These are phyloP conservation scores for Ophiocordyceps polyrhachis-furcata DNA, from an alignment of 2,329 filamentous ascomycete species.

Conservation along the genomic window DNA sequence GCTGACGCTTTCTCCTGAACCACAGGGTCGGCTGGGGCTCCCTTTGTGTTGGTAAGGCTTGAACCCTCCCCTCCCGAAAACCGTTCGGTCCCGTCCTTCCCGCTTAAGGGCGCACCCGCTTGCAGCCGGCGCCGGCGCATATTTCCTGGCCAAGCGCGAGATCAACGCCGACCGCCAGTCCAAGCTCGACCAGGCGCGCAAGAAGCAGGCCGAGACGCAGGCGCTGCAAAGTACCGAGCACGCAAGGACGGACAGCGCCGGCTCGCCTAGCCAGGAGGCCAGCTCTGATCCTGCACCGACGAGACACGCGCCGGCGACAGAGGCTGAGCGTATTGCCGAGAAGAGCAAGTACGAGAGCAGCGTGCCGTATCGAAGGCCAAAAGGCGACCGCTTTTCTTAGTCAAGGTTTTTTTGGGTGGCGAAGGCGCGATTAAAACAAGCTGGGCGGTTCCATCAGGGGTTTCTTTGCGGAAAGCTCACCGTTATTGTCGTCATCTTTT, in stretches of 20 bases:
- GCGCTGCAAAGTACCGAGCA: constrained; percentile 28
- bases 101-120: constrained; percentile 2
- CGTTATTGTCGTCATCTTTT: too few species aligned
- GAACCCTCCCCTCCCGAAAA: background rate
- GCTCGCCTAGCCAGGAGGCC: constrained; percentile 53
- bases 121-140: constrained; percentile 71
- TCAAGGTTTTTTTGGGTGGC: background rate
- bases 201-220: constrained; percentile 41
- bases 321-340: constrained; percentile 45
- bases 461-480: too few species aligned
- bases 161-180: constrained; percentile 79
- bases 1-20: constrained; percentile 1
- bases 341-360: constrained; percentile 83
- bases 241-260: constrained; percentile 36
- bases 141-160: constrained; percentile 85
- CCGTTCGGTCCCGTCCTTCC: background rate
- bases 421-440: background rate
- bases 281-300: constrained; percentile 71
- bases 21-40: constrained; percentile 78
- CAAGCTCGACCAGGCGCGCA: constrained; percentile 46
- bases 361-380: constrained; percentile 55
- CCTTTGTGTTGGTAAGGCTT: constrained; percentile 54
- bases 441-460: background rate
- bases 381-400: constrained; percentile 69
- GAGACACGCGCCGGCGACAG: constrained; percentile 56